Conservation (phyloP, 371 early-diverging fungal genomes). For the Blastocladiella emersonii region DNA sequence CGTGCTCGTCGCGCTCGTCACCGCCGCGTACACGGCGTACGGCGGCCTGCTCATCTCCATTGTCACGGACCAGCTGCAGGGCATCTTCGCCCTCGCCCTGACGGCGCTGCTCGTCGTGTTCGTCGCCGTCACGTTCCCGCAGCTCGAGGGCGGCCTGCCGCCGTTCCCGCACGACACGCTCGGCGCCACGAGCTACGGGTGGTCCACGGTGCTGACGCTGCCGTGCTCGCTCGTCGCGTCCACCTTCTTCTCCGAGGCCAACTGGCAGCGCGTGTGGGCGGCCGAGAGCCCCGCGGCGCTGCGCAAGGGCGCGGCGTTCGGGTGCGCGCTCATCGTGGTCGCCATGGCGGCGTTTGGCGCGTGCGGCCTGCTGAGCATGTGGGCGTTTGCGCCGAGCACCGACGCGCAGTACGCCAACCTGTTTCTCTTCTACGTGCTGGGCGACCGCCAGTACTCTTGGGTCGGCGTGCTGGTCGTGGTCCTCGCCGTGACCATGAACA, state of each 20-base stretch:
- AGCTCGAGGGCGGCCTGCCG: constrained; percentile 19
- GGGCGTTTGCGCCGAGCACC: constrained; percentile 25
- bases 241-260: constrained; percentile 40
- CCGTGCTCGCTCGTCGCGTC: constrained; percentile 34
- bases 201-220: constrained; percentile 27
- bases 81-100: constrained; percentile 24
- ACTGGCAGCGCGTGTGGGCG: constrained; percentile 51
- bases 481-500: constrained; percentile 34
- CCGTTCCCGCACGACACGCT: constrained; percentile 23
- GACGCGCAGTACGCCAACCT: constrained; percentile 12
- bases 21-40: constrained; percentile 36
- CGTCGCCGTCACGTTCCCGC: constrained; percentile 30
- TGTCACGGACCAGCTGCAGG: constrained; percentile 41
- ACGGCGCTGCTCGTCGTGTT: constrained; percentile 24
- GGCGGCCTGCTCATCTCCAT: constrained; percentile 48
- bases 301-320: constrained; percentile 24
- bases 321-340: constrained; percentile 19
- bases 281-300: constrained; percentile 28
- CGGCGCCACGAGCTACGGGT: constrained; percentile 26
- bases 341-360: constrained; percentile 40
- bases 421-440: constrained; percentile 28
- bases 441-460: constrained; percentile 20
- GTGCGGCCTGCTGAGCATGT: constrained; percentile 34
- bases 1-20: constrained; percentile 27
- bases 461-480: constrained; percentile 22